These are phyloP conservation scores for Misopates orontium DNA, from an alignment of 257 asterid genomes.

Conservation along the genomic window DNA sequence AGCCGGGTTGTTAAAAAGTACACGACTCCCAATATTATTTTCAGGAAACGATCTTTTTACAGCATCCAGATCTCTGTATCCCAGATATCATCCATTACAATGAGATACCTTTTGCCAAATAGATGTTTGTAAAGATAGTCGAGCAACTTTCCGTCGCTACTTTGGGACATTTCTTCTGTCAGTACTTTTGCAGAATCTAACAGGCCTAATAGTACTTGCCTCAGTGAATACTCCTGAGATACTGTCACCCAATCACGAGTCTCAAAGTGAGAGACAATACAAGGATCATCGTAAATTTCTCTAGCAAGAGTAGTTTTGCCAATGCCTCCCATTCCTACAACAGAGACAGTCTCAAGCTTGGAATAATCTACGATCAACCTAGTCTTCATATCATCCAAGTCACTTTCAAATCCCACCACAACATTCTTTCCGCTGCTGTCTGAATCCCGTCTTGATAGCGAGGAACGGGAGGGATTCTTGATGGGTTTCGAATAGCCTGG, in stretches of 20 bases:
- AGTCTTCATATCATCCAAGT: no score
- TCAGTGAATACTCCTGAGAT: not conserved
- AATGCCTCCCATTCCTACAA: no score
- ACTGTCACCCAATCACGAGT: not conserved
- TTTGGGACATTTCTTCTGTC: not conserved
- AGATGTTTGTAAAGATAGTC: not conserved
- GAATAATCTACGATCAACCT: no score
- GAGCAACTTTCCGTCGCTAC: not conserved
- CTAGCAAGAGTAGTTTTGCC: conserved; percentile 2
- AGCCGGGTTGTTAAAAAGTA: not conserved
- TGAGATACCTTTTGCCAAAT: not conserved
- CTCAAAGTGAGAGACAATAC: not conserved
- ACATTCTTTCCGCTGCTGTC: no score
- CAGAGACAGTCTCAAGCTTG: no score
- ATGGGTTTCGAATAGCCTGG: no score
- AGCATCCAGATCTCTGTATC: not conserved
- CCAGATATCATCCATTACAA: conserved; percentile 4
- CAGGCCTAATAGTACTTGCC: not conserved
- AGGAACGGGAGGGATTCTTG: no score
- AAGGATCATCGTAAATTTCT: not conserved
- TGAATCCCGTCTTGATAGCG: no score
- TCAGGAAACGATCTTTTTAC: not conserved
- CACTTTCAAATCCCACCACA: no score
- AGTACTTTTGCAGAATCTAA: not conserved
- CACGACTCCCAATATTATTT: not conserved